phyloP scores from a whole-genome alignment of 305 asterid genomes.

The Fraxinus velutina region DNA sequence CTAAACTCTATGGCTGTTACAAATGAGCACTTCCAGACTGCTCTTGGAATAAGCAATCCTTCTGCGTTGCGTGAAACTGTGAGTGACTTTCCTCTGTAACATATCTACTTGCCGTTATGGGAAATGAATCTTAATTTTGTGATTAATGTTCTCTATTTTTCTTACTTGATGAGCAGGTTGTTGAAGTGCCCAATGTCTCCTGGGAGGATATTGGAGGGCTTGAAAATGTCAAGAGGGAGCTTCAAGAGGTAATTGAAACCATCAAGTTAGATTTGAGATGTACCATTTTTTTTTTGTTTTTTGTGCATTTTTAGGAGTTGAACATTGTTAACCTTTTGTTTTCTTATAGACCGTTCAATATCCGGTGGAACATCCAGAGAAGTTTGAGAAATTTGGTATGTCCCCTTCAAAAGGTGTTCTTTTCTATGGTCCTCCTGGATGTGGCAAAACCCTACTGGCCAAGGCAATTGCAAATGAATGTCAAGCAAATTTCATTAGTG shows the following conservation, averaged over 20 bases:
- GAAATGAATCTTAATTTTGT: background rate
- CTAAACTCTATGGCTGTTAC: slow-evolving; percentile 61
- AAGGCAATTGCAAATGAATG: slow-evolving; percentile 26
- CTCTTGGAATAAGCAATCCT: slow-evolving; percentile 60
- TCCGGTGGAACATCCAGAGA: slow-evolving; percentile 54
- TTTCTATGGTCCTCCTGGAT: slow-evolving; percentile 21
- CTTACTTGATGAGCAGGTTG: slow-evolving; percentile 37
- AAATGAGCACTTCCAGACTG: slow-evolving; percentile 60
- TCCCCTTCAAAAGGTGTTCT: slow-evolving; percentile 22
- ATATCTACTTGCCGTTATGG: background rate
- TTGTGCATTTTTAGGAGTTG: background rate
- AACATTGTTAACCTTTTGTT: slow-evolving; percentile 4
- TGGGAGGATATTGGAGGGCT: slow-evolving; percentile 71
- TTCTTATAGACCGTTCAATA: slow-evolving; percentile 48
- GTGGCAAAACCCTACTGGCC: slow-evolving; percentile 22
- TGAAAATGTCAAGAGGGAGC: slow-evolving; percentile 64
- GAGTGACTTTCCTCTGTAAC: slow-evolving; percentile 27
- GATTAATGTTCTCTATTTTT: background rate
- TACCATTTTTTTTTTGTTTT: background rate
- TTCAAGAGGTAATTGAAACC: slow-evolving; percentile 47
- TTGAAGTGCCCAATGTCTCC: slow-evolving; percentile 56
- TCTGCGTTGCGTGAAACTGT: slow-evolving; percentile 56
- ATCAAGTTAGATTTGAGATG: slow-evolving; percentile 9
- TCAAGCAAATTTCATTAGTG: slow-evolving; percentile 21
- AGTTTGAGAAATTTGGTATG: slow-evolving; percentile 40